Conservation (phyloP, 2,329 filamentous ascomycete species). For the Trichoderma sp. region DNA sequence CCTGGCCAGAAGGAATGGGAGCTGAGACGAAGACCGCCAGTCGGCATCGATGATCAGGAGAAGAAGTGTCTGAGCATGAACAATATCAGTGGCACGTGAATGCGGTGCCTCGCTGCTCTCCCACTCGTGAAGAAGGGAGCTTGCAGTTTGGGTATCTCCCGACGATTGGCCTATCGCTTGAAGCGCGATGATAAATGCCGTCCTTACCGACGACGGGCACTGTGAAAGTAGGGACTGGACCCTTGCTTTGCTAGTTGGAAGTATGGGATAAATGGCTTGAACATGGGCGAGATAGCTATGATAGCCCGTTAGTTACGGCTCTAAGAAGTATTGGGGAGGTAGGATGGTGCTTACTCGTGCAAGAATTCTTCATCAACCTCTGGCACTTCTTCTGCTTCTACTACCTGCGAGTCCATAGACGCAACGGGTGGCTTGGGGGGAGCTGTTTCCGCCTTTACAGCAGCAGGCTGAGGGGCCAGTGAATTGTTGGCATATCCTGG, state of each 20-base stretch:
- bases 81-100: constrained; percentile 48
- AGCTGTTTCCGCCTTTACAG: constrained; percentile 42
- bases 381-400: constrained; percentile 38
- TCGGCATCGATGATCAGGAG: constrained; percentile 68
- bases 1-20: constrained; percentile 58
- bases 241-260: constrained; percentile 59
- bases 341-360: constrained; percentile 44
- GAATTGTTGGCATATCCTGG: constrained; percentile 43
- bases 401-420: constrained; percentile 40
- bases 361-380: constrained; percentile 49
- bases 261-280: constrained; percentile 67
- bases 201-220: constrained; percentile 58
- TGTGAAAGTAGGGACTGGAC: constrained; percentile 58
- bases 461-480: constrained; percentile 49
- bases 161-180: constrained; percentile 52
- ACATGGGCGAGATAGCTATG: constrained; percentile 63
- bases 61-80: constrained; percentile 68
- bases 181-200: constrained; percentile 66
- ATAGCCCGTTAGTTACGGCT: neutral
- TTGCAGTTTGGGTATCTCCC: constrained; percentile 49
- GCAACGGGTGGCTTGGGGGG: constrained; percentile 41
- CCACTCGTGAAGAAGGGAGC: constrained; percentile 54
- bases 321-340: neutral
- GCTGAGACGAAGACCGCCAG: constrained; percentile 50
- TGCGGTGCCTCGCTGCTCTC: constrained; percentile 47